Evolutionary conservation across 73 alveolate species (phyloP).

Genomic region (Blepharisma stoltei): DNA sequence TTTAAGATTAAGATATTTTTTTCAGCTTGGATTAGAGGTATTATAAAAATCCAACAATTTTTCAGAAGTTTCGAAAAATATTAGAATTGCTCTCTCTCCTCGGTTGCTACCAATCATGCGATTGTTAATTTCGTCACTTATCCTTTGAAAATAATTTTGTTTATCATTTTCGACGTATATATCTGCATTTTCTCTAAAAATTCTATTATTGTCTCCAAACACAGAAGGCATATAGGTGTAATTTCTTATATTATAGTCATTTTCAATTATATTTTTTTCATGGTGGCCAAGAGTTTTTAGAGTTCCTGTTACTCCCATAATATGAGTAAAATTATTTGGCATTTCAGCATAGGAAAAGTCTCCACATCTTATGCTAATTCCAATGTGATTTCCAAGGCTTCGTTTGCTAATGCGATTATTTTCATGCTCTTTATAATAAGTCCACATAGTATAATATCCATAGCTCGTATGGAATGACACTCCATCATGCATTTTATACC

Average conservation of each 20-base stretch:
- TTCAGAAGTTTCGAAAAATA: neutral
- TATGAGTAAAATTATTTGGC: slow-evolving; percentile 26
- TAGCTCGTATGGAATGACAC: slow-evolving; percentile 34
- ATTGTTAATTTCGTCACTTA: too few species aligned
- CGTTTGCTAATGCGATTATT: slow-evolving; percentile 3
- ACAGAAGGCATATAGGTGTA: slow-evolving; percentile 49
- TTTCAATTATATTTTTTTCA: slow-evolving; percentile 31
- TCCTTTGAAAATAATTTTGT: neutral
- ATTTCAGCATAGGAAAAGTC: slow-evolving; percentile 43
- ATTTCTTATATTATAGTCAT: slow-evolving; percentile 30
- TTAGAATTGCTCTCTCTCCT: too few species aligned
- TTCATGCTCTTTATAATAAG: slow-evolving; percentile 39
- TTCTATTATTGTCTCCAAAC: slow-evolving; percentile 37
- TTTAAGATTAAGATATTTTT: too few species aligned
- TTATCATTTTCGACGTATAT: slow-evolving; percentile 18
- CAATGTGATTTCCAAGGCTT: slow-evolving; percentile 7
- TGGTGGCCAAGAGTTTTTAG: slow-evolving; percentile 35
- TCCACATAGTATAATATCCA: slow-evolving; percentile 54
- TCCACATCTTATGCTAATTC: slow-evolving; percentile 37
- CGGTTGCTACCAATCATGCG: too few species aligned
- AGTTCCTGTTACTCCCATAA: slow-evolving; percentile 60
- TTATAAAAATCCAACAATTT: slow-evolving; percentile 15
- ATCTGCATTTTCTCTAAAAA: slow-evolving; percentile 9
- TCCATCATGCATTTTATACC: slow-evolving; percentile 50
- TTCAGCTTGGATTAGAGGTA: neutral